Conservation (phyloP, 2,329 filamentous ascomycete species). For the Aspergillus cejpii region DNA sequence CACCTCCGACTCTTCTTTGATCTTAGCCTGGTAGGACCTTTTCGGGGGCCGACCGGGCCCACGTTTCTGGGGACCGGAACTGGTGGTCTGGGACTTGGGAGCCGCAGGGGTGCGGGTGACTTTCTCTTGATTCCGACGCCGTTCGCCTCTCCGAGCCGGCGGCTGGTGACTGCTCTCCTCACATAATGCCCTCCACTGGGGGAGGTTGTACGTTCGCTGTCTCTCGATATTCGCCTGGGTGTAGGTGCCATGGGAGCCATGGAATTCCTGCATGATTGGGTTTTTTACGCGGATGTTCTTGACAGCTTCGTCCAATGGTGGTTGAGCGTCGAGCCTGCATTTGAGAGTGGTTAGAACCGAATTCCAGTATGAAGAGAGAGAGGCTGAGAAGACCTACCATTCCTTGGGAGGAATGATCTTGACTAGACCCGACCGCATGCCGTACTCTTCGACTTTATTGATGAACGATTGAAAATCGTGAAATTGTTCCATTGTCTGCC, state of each 20-base stretch:
- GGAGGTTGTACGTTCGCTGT: constrained; percentile 89
- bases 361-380: not conserved
- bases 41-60: constrained; percentile 38
- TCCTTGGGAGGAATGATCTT: constrained; percentile 91
- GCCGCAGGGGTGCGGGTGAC: constrained; percentile 34
- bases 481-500: constrained; percentile 81
- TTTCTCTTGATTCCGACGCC: constrained; percentile 46
- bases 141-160: constrained; percentile 71
- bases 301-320: constrained; percentile 72
- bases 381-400: constrained; percentile 58
- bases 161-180: constrained; percentile 95
- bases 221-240: constrained; percentile 96
- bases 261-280: constrained; percentile 96
- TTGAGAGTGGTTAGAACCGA: constrained; percentile 2
- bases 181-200: constrained; percentile 89
- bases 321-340: constrained; percentile 60
- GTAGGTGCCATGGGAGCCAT: constrained; percentile 89
- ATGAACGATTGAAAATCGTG: constrained; percentile 88
- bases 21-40: constrained; percentile 32
- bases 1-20: constrained; percentile 33
- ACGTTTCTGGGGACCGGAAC: constrained; percentile 44
- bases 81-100: constrained; percentile 29
- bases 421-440: constrained; percentile 95
- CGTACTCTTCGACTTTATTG: constrained; percentile 82
- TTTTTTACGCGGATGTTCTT: constrained; percentile 93